These are phyloP conservation scores for Trichophyton benhamiae DNA, from an alignment of 2,329 filamentous ascomycete genomes.

Conservation along the genomic window DNA sequence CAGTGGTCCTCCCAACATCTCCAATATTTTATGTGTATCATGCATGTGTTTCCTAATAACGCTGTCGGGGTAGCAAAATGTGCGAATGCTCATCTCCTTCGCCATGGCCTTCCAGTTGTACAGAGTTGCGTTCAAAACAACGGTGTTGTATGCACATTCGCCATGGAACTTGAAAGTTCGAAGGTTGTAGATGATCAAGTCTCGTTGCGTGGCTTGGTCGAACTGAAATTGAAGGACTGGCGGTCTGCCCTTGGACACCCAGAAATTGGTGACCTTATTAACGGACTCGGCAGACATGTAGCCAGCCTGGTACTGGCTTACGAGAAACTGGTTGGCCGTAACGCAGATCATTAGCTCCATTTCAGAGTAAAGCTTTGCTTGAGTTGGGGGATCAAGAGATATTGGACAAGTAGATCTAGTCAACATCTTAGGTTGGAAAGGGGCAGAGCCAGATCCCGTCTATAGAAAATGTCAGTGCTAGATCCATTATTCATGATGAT, in stretches of 20 bases:
- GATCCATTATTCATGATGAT: neutral
- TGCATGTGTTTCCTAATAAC: slow-evolving; percentile 39
- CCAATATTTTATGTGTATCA: slow-evolving; percentile 38
- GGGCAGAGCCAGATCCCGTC: slow-evolving; percentile 4
- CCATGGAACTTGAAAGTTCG: slow-evolving; percentile 37
- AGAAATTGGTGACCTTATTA: slow-evolving; percentile 26
- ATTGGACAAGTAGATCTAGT: slow-evolving; percentile 22
- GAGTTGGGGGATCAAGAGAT: slow-evolving; percentile 29
- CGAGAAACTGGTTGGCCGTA: slow-evolving; percentile 34
- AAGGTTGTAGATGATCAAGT: slow-evolving; percentile 37
- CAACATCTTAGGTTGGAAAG: slow-evolving; percentile 14
- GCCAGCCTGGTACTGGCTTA: slow-evolving; percentile 29
- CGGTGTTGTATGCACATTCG: slow-evolving; percentile 27
- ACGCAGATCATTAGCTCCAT: slow-evolving; percentile 36
- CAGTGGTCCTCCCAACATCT: slow-evolving; percentile 36
- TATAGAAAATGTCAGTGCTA: neutral
- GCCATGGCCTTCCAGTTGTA: slow-evolving; percentile 38
- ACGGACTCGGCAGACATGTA: slow-evolving; percentile 31
- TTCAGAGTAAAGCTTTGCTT: slow-evolving; percentile 35
- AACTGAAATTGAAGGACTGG: slow-evolving; percentile 42
- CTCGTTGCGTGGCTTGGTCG: slow-evolving; percentile 40
- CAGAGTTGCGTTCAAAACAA: slow-evolving; percentile 36
- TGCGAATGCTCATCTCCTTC: slow-evolving; percentile 38
- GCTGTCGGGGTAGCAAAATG: slow-evolving; percentile 40
- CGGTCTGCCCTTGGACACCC: slow-evolving; percentile 37